phyloP scores from a whole-genome alignment of 345 rosid species.

The Boechera stricta region DNA sequence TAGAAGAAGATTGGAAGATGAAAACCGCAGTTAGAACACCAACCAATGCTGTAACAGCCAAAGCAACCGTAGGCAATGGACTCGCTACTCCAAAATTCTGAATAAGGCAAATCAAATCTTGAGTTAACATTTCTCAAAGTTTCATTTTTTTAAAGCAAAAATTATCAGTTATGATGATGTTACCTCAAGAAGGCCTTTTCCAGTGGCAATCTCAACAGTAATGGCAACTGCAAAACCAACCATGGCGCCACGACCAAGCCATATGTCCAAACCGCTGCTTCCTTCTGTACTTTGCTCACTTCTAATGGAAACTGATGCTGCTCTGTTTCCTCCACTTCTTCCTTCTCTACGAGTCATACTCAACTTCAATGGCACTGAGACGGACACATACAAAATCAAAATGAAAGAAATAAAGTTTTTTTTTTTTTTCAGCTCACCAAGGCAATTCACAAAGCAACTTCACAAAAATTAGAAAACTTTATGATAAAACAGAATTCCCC shows the following conservation, averaged over 20 bases:
- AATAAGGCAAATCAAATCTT: constrained; percentile 14
- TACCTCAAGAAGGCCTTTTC: constrained; percentile 92
- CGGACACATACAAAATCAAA: constrained; percentile 11
- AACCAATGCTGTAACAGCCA: constrained; percentile 79
- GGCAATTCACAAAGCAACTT: background rate
- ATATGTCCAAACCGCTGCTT: constrained; percentile 71
- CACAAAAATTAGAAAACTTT: background rate
- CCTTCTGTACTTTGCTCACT: constrained; percentile 69
- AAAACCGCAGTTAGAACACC: constrained; percentile 81
- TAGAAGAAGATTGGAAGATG: constrained; percentile 90
- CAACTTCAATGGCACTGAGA: constrained; percentile 48
- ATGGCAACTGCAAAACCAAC: constrained; percentile 83
- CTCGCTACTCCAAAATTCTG: constrained; percentile 88
- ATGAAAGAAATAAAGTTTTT: background rate
- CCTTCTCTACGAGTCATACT: constrained; percentile 45
- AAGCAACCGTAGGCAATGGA: constrained; percentile 84
- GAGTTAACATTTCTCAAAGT: background rate
- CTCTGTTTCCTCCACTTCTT: constrained; percentile 43
- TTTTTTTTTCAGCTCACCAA: background rate
- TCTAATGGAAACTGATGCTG: constrained; percentile 58
- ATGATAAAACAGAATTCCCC: background rate
- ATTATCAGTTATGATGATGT: background rate
- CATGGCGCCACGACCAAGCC: constrained; percentile 96
- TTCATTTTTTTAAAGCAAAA: background rate
- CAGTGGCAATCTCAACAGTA: constrained; percentile 77